Evolutionary conservation across 1,284 basidiomycete genomes (phyloP).

Genomic region (Polyporus tsugae): DNA sequence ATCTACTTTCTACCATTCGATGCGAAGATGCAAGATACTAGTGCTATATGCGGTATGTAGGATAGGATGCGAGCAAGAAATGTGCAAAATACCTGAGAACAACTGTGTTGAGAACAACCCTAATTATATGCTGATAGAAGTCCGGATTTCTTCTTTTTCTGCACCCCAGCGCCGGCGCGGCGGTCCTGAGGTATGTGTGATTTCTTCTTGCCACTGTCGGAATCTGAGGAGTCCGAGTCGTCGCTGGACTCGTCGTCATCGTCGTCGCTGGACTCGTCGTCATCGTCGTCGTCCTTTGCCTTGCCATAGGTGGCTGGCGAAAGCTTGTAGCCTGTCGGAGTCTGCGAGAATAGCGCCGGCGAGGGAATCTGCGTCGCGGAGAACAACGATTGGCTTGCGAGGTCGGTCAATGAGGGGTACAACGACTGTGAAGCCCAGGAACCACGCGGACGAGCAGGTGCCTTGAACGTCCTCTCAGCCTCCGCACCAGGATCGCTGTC

Average conservation of each 20-base stretch:
- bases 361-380: slow-evolving; percentile 34
- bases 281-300: slow-evolving; percentile 38
- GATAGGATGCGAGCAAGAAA: not conserved
- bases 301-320: slow-evolving; percentile 41
- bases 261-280: slow-evolving; percentile 35
- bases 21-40: not conserved
- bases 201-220: slow-evolving; percentile 43
- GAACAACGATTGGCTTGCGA: slow-evolving; percentile 57
- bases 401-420: slow-evolving; percentile 60
- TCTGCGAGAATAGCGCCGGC: slow-evolving; percentile 44
- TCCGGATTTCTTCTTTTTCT: slow-evolving; percentile 39
- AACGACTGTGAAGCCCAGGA: slow-evolving; percentile 34
- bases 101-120: not conserved
- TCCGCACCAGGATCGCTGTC: slow-evolving; percentile 40
- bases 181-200: slow-evolving; percentile 68
- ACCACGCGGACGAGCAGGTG: slow-evolving; percentile 34
- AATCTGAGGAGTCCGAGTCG: slow-evolving; percentile 50
- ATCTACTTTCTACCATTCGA: slow-evolving; percentile 5
- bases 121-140: slow-evolving; percentile 17
- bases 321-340: slow-evolving; percentile 31
- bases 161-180: slow-evolving; percentile 54
- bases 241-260: slow-evolving; percentile 38
- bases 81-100: not conserved
- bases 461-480: slow-evolving; percentile 41
- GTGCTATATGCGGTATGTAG: slow-evolving; percentile 2